A percentile compares a stretch with the other conserved stretches of the same genome.
These are phyloP conservation scores for Colletotrichum viniferum DNA, from an alignment of 2,329 filamentous ascomycete genomes.

Conservation along the genomic window DNA sequence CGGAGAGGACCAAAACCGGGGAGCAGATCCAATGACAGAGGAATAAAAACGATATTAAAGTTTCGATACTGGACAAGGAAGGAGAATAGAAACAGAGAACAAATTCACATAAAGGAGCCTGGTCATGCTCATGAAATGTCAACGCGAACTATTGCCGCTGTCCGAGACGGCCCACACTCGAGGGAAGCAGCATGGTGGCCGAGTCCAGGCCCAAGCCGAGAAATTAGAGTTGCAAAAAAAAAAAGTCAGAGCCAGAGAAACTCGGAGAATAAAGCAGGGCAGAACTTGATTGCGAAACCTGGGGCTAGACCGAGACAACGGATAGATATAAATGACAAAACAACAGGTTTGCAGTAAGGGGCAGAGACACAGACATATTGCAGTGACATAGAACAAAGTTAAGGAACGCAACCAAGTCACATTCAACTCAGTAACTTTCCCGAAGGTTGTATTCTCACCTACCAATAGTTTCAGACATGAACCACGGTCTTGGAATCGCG, in stretches of 20 bases:
- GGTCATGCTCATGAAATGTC: neutral
- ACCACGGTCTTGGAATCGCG: neutral
- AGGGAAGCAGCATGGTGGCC: neutral
- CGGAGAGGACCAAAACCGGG: too few species aligned
- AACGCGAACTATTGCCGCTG: neutral
- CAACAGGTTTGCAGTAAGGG: neutral
- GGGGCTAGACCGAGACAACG: neutral
- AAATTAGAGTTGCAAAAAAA: neutral
- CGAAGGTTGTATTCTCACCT: neutral
- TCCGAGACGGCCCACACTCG: neutral
- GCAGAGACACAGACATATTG: neutral
- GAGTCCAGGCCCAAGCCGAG: too few species aligned
- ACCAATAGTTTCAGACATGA: neutral
- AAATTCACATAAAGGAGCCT: neutral
- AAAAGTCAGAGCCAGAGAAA: neutral
- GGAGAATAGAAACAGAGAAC: neutral
- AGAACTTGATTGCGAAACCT: neutral
- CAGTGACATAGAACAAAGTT: neutral
- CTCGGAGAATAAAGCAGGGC: neutral
- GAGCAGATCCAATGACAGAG: neutral
- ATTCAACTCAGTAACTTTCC: neutral
- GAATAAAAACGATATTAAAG: rapidly evolving
- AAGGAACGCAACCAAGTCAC: neutral
- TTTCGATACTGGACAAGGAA: neutral
- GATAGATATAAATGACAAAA: neutral